Evolutionary conservation across 345 rosid species (phyloP), one percentile per base, ranked within the genome.

Genomic region (Xanthoceras sorbifolium): DNA sequence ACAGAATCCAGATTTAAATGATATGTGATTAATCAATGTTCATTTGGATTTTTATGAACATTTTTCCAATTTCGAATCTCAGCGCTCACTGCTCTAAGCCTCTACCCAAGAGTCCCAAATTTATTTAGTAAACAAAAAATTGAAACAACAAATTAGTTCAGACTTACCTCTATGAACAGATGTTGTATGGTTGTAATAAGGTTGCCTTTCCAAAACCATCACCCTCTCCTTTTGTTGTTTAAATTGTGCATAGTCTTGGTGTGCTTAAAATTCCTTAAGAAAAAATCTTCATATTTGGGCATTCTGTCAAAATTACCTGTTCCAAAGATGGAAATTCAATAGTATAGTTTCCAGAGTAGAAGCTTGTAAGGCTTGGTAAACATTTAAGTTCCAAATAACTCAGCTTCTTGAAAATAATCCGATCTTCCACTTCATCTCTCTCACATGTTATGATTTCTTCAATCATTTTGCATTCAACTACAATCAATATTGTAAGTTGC

Each of bases 391-490:
- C 11, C 73, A 82, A 26, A 55, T 55, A 48, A 34, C 69, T 5
- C 50, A 82, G 12, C 34, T 74, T 17, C 54, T 6, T 5, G 74
- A 83, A 77, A 57, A 48, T 25, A 31, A 79, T 65, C 44, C 4
- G 57, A 18, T 54, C 66, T 29, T 69, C 20, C 34, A 17, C 15
- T 22, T 78, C 77, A 7, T 80, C 77, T 34, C 1, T 70, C 3
- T 22, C 52, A 6, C 9, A 14, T 15, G 42, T 66, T 46, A 80
- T 60, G 6, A 82, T 57, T 50, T 82, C 74, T 11, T 28, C 34
- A 1, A 85, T 18, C 57, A 28, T 31, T 12, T 77, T 9, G 42
- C 85, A 85, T 7, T 74, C 67, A 5, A 9, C 9, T 29, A 85
- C 44, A 5, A 22, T 74, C 70, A 82, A 31, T 46, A 7, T 71